Base-by-base conservation (phyloP, 192 early-diverging fungal species). In the Helicostylum pulchrum region DNA sequence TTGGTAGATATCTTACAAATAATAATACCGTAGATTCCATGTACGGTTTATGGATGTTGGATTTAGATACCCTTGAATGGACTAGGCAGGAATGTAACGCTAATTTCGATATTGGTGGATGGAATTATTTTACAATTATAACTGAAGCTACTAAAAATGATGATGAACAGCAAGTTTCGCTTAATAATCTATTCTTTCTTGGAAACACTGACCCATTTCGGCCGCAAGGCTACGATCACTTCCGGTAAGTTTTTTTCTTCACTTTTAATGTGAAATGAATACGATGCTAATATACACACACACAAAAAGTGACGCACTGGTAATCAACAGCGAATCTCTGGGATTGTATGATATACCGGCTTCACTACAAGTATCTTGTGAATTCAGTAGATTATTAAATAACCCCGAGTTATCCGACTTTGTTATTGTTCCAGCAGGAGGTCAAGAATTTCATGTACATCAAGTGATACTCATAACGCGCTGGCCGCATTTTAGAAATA, bases 401-500 rank as follows among this genome's bases (percentile, higher is more conserved):
- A 75, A 76, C 36, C 74, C 73, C 7, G 80, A 87, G 61, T 70
- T 85, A 57, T 74, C 80, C 0, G 85, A 87, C 73, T 87, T 87
- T 65, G 64, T 71, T 7, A 79, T 87, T 50, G 68, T 73, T 6
- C 65, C 81, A 7, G 51, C 79, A 5, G 69, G 63, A 32, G 51
- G 60, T 3, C 79, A 70, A 57, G 76, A 77, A 60, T 77, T 87
- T 32, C 82, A 75, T 42, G 85, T 80, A 0, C 85, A 87, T 51
- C 71, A 81, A 31, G 77, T 85, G 47, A 72, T 87, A 17, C 70
- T 87, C 1, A 76, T 77, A 17, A 65, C 83, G 26, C 83, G 85
- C 36, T 87, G 85, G 85, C 80, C 83, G 31, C 80, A 86, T 65
- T 87, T 85, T 53, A 36, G 64, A 23, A 84, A 83, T 60, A 62